Percentiles rank a stretch among this genome's conserved stretches.
Evolutionary conservation across 352 stramenopile genomes (phyloP).

Genomic region (Phytophthora brassicae): DNA sequence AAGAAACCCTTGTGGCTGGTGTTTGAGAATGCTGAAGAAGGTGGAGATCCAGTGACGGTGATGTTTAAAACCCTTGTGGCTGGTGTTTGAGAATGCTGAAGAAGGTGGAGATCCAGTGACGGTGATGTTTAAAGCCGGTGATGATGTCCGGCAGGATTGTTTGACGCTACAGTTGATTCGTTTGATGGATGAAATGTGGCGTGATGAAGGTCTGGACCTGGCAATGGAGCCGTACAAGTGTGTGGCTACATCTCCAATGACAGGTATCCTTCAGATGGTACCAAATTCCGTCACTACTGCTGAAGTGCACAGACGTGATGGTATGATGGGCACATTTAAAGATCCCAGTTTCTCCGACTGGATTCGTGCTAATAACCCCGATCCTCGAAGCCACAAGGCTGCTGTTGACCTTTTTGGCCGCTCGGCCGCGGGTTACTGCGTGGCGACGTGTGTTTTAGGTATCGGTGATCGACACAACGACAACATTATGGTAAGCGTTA

Average conservation of each 20-base stretch:
- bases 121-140: conserved; percentile 94
- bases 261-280: conserved; percentile 92
- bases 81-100: conserved; percentile 88
- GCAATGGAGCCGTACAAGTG: conserved; percentile 92
- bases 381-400: conserved; percentile 56
- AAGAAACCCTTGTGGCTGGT: conserved; percentile 90
- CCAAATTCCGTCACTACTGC: conserved; percentile 93
- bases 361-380: conserved; percentile 81
- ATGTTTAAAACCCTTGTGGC: conserved; percentile 93
- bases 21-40: conserved; percentile 87
- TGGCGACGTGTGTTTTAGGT: conserved; percentile 93
- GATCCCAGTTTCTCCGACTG: conserved; percentile 85
- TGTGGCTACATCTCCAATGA: conserved; percentile 89
- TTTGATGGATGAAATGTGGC: conserved; percentile 94
- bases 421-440: conserved; percentile 91
- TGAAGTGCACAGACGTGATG: conserved; percentile 85
- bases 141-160: conserved; percentile 95
- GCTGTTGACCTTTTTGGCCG: conserved; percentile 87
- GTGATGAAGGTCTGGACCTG: conserved; percentile 89
- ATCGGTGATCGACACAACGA: conserved; percentile 96
- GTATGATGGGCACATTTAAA: conserved; percentile 83
- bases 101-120: conserved; percentile 77
- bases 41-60: conserved; percentile 76
- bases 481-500: conserved; percentile 92
- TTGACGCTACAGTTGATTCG: conserved; percentile 92